Evolutionary conservation across 1,284 basidiomycete genomes (phyloP), one percentile per base, ranked within the genome.

Genomic region (Ganoderma sinense): DNA sequence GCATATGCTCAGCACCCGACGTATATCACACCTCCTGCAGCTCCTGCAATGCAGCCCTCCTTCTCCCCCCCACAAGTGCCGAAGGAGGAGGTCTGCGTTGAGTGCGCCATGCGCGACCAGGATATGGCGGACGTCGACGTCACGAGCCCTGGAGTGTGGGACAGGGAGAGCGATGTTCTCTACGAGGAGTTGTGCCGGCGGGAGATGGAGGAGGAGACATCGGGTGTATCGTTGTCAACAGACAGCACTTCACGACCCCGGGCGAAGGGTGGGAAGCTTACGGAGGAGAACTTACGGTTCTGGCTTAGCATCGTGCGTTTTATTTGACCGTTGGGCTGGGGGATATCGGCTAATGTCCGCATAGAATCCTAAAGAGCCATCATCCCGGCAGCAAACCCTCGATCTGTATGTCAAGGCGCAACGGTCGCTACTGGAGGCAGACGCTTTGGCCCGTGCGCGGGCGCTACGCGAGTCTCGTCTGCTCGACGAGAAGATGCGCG

Each of bases 51-150:
- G 65, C 89, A 89, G 68, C 87, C 90, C 18, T 83, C 89, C 29
- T 88, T 88, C 76, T 84, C 87, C 14, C 86, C 88, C 41, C 83
- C 85, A 56, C 82, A 80, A 75, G 83, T 76, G 65, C 86, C 82
- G 26, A 89, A 86, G 72, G 92, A 93, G 75, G 97, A 98, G 80
- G 85, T 99, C 56, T 99, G 97, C 77, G 86, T 99, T 62, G 97
- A 99, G 83, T 99, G 97, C 80, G 95, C 98, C 77, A 99, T 99
- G 97, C 92, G 97, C 56, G 97, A 99, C 83, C 92, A 97, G 78
- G 97, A 99, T 79, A 96, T 99, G 94, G 96, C 94, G 43, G 97
- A 98, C 81, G 95, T 99, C 36, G 88, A 94, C 78, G 97, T 98
- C 29, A 88, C 91, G 2, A 91, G 92, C 39, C 89, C 92, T 5